A percentile compares a stretch with the other conserved stretches of the same genome.
Conservation (phyloP, 192 early-diverging fungal species). For the Backusella luteola region DNA sequence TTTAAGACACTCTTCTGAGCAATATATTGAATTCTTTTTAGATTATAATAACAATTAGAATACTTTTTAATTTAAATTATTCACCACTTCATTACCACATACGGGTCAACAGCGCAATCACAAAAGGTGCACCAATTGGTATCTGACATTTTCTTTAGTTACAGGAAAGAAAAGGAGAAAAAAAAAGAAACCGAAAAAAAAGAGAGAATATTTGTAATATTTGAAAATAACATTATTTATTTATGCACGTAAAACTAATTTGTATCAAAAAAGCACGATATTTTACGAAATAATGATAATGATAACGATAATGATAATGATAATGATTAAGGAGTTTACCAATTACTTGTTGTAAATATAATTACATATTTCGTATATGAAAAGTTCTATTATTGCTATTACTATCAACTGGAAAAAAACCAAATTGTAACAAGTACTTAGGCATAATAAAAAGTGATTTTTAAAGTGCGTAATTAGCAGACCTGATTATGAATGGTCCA, state of each 20-base stretch:
- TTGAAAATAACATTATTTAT: conserved; percentile 3
- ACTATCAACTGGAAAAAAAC: no score
- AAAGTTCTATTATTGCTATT: background rate
- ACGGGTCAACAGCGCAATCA: conserved; percentile 21
- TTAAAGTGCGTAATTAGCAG: background rate
- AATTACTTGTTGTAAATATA: no score
- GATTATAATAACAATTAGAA: background rate
- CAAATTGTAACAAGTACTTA: no score
- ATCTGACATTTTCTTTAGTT: conserved; percentile 15
- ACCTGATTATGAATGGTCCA: background rate
- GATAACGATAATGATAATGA: no score
- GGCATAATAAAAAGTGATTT: background rate
- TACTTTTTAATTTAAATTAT: background rate
- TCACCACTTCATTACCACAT: conserved; percentile 15
- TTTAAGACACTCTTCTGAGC: background rate
- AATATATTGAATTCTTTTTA: conserved; percentile 4
- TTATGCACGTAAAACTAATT: background rate
- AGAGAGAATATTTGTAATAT: background rate
- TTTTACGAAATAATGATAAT: background rate
- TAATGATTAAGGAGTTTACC: no score
- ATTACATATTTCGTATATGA: no score
- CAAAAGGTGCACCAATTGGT: conserved; percentile 34
- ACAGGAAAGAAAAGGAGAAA: background rate
- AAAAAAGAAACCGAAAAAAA: conserved; percentile 1
- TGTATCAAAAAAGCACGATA: background rate